A percentile compares a stretch with the other conserved stretches of the same genome.
Evolutionary conservation across 2,329 filamentous ascomycete genomes (phyloP).

Genomic region (Arthroderma uncinatum): DNA sequence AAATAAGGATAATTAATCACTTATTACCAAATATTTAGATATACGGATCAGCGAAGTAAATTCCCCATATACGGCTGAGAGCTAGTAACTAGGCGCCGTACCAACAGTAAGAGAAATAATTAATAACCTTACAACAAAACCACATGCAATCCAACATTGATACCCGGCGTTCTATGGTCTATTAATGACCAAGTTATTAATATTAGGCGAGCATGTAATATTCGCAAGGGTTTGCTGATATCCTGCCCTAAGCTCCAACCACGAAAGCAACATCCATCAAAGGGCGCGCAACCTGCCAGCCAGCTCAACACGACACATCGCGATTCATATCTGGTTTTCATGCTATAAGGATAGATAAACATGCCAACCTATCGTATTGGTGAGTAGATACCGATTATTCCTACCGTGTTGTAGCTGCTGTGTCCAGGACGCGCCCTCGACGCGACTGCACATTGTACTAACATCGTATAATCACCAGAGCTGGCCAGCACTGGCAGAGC

Average conservation of each 20-base stretch:
- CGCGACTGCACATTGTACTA: neutral
- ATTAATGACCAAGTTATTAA: neutral
- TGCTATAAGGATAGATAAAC: neutral
- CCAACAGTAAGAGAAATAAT: too few relatives aligned
- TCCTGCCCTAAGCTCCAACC: neutral
- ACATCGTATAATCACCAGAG: constrained; percentile 42
- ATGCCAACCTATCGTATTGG: constrained; percentile 8
- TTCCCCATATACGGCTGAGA: too few relatives aligned
- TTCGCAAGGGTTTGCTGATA: constrained; percentile 3
- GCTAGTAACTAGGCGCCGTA: too few relatives aligned
- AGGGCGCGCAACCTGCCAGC: neutral
- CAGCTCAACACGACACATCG: neutral
- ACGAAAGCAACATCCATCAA: neutral
- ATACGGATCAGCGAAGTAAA: too few relatives aligned
- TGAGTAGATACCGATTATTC: neutral
- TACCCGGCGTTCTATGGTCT: too few relatives aligned
- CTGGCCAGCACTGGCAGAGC: constrained; percentile 59
- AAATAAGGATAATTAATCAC: too few relatives aligned
- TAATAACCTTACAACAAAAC: too few relatives aligned
- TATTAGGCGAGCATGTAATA: neutral
- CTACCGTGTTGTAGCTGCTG: neutral
- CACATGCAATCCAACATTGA: too few relatives aligned
- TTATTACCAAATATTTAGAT: too few relatives aligned
- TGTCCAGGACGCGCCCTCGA: neutral
- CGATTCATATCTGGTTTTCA: neutral